phyloP scores from a whole-genome alignment of 176 grass and related monocot genomes.

The Eleusine coracana region DNA sequence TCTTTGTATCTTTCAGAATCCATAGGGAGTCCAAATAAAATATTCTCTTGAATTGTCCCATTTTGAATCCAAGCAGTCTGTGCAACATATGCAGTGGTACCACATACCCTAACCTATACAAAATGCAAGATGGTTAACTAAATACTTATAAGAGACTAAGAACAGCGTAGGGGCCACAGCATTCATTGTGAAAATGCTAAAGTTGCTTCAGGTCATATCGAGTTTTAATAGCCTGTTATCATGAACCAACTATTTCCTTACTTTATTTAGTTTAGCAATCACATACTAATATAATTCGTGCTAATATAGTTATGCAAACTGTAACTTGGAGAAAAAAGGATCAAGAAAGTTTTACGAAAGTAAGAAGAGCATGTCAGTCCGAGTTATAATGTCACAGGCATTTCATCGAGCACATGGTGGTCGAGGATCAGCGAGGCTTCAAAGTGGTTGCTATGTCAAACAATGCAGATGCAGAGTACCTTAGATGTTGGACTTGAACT shows the following conservation, averaged over 20 bases:
- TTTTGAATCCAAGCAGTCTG: slow-evolving; percentile 83
- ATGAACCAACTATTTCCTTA: background rate
- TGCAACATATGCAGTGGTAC: slow-evolving; percentile 71
- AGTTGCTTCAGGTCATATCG: background rate
- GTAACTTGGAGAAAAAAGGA: background rate
- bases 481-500: background rate
- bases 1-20: slow-evolving; percentile 54
- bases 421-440: background rate
- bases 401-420: slow-evolving; percentile 5
- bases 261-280: background rate
- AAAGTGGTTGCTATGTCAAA: background rate
- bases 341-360: background rate
- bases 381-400: background rate
- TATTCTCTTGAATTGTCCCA: slow-evolving; percentile 73
- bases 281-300: background rate
- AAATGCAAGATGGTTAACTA: background rate
- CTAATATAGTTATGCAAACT: background rate
- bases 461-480: background rate
- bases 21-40: slow-evolving; percentile 65
- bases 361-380: background rate
- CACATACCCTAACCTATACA: slow-evolving; percentile 61
- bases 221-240: background rate
- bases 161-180: background rate
- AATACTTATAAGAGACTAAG: background rate
- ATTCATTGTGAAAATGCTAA: background rate